Evolutionary conservation across 495 filamentous ascomycete genomes (phyloP).

Genomic region (Parathielavia hyrcaniae): DNA sequence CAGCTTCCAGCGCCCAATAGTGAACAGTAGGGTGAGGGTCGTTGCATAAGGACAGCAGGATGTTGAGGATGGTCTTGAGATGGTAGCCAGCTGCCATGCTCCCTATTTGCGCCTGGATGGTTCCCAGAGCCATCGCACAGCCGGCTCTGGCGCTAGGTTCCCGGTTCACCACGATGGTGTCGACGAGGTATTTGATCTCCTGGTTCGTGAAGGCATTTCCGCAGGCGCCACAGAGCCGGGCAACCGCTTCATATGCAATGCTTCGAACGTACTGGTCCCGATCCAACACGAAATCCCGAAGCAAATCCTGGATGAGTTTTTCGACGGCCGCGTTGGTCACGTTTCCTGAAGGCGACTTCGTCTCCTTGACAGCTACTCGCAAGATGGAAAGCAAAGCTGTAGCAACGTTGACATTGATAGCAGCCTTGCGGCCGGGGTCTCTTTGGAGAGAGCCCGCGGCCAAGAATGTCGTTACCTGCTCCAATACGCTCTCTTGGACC

Average conservation of each 20-base stretch:
- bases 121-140: conserved; percentile 87
- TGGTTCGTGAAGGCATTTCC: conserved; percentile 83
- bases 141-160: conserved; percentile 91
- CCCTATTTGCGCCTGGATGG: conserved; percentile 89
- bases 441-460: conserved; percentile 72
- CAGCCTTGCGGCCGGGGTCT: conserved; percentile 80
- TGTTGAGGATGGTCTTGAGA: conserved; percentile 88
- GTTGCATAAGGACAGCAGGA: conserved; percentile 90
- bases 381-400: conserved; percentile 71
- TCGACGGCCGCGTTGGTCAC: conserved; percentile 70
- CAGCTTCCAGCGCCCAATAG: conserved; percentile 86
- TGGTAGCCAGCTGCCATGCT: conserved; percentile 98
- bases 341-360: conserved; percentile 63
- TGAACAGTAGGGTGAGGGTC: conserved; percentile 96
- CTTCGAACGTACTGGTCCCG: conserved; percentile 78
- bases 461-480: conserved; percentile 83
- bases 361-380: conserved; percentile 78
- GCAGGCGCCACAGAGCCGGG: conserved; percentile 78
- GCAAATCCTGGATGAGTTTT: conserved; percentile 76
- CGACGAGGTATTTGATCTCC: conserved; percentile 86
- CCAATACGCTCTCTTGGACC: conserved; percentile 90
- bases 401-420: conserved; percentile 84
- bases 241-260: conserved; percentile 81
- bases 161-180: conserved; percentile 85
- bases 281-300: conserved; percentile 73